These are phyloP conservation scores for Cercospora brassicicola DNA, from an alignment of 2,329 filamentous ascomycete genomes.

Conservation along the genomic window DNA sequence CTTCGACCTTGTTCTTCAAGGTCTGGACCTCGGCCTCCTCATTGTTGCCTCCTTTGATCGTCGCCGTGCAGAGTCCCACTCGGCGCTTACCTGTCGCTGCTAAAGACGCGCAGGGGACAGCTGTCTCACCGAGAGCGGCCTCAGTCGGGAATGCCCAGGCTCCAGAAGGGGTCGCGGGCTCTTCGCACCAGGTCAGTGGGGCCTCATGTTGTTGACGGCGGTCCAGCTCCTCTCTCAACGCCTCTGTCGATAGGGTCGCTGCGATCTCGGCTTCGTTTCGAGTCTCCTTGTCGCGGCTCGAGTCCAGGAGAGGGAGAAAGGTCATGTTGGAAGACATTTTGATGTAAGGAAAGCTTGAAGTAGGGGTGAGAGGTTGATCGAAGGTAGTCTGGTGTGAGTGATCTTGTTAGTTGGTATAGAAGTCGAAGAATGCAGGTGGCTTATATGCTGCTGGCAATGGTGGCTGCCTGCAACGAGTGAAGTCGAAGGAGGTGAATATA, in stretches of 20 bases:
- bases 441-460: background rate
- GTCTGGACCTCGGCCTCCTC: background rate
- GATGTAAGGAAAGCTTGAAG: too few relatives aligned
- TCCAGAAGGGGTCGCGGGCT: background rate
- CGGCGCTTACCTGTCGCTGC: background rate
- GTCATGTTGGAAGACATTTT: background rate
- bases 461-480: background rate
- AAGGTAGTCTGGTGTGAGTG: background rate
- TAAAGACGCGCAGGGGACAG: background rate
- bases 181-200: background rate
- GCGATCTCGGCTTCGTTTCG: background rate
- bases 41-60: background rate
- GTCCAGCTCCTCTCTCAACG: background rate
- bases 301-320: background rate
- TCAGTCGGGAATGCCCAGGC: background rate
- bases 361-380: background rate
- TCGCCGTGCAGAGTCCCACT: background rate
- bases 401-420: too few relatives aligned
- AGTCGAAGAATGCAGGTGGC: too few relatives aligned
- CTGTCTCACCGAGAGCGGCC: background rate
- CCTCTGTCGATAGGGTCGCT: background rate
- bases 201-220: background rate
- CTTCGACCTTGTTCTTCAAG: background rate
- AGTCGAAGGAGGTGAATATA: background rate
- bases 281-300: background rate